Percentiles rank a stretch among this genome's conserved stretches.
Conservation (phyloP, 2,329 filamentous ascomycete species). For the Juglanconis oblonga region DNA sequence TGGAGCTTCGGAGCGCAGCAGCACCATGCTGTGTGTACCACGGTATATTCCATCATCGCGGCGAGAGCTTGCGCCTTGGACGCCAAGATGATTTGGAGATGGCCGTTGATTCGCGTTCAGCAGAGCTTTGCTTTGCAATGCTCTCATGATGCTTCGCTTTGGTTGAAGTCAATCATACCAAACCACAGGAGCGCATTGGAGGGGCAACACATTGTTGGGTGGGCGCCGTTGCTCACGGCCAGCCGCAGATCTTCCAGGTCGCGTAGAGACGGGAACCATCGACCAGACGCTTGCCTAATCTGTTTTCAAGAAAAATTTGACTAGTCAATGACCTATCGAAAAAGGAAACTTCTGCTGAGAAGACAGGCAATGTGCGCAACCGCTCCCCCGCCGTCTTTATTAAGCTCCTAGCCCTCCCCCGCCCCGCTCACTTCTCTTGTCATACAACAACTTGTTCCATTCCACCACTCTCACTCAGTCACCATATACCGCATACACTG, state of each 20-base stretch:
- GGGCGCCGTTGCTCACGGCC: neutral
- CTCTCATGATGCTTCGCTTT: no score
- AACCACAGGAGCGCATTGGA: no score
- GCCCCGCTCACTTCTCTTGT: no score
- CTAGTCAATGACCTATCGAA: slow-evolving; percentile 5
- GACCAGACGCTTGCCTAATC: neutral
- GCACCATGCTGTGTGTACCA: no score
- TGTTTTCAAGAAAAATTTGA: slow-evolving; percentile 2
- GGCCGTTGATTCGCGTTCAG: neutral
- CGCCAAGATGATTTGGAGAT: neutral
- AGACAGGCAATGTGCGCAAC: neutral
- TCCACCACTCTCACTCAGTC: neutral
- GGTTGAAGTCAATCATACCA: no score
- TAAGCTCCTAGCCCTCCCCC: no score
- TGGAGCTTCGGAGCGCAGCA: neutral
- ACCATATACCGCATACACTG: neutral
- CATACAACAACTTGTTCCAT: no score
- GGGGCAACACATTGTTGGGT: no score
- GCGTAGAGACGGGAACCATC: no score
- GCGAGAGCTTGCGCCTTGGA: slow-evolving; percentile 11
- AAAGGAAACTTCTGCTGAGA: neutral
- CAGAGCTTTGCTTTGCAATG: neutral
- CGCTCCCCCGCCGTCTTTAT: no score
- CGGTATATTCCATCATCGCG: slow-evolving; percentile 13
- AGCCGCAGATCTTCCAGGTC: no score